Base-by-base conservation (phyloP, 805 yeast genomes). In the Lipomyces chichibuensis region DNA sequence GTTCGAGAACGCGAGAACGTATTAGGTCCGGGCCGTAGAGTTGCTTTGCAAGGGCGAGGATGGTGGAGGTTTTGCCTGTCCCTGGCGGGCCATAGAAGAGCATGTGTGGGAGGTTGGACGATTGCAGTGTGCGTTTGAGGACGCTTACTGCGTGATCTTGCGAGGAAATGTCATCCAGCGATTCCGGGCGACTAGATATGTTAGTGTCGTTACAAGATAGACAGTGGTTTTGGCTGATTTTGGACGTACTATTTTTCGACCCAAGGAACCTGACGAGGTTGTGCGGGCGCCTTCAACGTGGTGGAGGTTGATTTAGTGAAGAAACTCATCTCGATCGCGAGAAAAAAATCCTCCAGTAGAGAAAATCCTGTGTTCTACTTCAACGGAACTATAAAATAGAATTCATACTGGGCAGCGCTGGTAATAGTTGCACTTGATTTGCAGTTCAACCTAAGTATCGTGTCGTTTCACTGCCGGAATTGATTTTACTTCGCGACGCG, bases 31-130 rank as follows among this genome's bases (percentile, higher is more conserved):
- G 96, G 0, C 91, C 97, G 76, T 87, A 91, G 37, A 91, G 77
- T 74, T 91, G 91, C 72, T 85, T 88, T 2, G 96, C 92, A 71
- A 91, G 80, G 2, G 97, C 97, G 64, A 92, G 80, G 37, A 91
- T 88, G 0, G 97, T 92, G 1, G 97, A 91, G 0, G 97, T 91
- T 74, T 91, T 91, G 69, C 97, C 97, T 0, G 96, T 91, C 23
- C 97, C 97, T 59, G 97, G 97, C 0, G 97, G 97, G 0, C 97
- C 97, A 75, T 91, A 92, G 79, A 91, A 91, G 51, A 91, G 79
- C 95, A 91, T 89, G 77, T 91, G 97, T 2, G 98, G 98, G 64
- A 91, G 80, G 76, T 94, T 95, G 35, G 93, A 89, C 13, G 94
- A 85, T 65, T 86, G 83, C 23, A 95, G 77, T 0, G 97, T 90